Base-by-base conservation (phyloP, 345 rosid species). In the Chamaenerion angustifolium region DNA sequence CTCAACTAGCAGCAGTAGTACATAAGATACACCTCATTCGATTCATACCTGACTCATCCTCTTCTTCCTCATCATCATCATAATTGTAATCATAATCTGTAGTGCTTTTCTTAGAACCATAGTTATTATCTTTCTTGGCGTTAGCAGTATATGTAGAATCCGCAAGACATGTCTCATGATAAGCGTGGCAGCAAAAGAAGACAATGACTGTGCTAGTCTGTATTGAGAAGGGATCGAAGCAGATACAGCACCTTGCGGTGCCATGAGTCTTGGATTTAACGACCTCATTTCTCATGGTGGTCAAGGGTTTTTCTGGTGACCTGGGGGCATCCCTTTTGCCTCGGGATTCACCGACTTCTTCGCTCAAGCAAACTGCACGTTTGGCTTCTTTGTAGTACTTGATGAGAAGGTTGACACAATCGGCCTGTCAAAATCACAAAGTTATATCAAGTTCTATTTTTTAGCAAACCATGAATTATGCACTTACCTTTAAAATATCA, bases 171-270 rank as follows among this genome's bases (percentile, higher is more conserved):
- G 64, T 64, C 77, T 54, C 68, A 69, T 93, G 99, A 69, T 93
- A 88, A 41, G 85, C 87, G 61, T 93, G 99, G 52, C 99, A 88
- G 64, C 99, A 93, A 64, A 85, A 88, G 88, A 93, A 93, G 51
- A 75, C 70, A 8, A 85, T 69, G 0, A 81, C 92, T 0, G 95
- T 80, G 43, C 74, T 87, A 11, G 74, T 80, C 66, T 77, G 88
- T 58, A 88, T 77, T 9, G 94, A 88, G 49, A 93, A 75, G 15
- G 88, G 85, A 42, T 88, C 95, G 3, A 93, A 93, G 65, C 99
- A 93, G 63, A 93, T 76, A 79, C 99, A 84, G 56, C 96, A 93
- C 63, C 99, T 77, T 46, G 88, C 78, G 45, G 77, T 81, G 54
- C 94, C 96, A 15, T 78, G 75, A 12, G 94, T 92, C 77, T 77